Percentiles rank a stretch among this genome's conserved stretches.
These are phyloP conservation scores for Cyclanthera cordifolia DNA, from an alignment of 306 rosid genomes.

Conservation along the genomic window DNA sequence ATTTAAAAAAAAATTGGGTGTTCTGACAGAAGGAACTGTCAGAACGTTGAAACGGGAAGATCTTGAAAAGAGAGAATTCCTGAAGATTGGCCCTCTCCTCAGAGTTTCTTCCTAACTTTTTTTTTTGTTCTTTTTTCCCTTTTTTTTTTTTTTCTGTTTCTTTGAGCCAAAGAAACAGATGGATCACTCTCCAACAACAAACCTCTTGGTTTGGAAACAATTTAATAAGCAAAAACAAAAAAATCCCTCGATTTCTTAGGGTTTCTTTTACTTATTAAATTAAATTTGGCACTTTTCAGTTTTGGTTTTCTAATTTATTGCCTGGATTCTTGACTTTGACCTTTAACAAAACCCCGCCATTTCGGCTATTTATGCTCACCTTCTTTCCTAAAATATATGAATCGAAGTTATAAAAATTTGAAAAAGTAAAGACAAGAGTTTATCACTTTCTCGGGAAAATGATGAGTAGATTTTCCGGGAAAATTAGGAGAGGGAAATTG, in stretches of 20 bases:
- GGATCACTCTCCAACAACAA: slow-evolving; percentile 15
- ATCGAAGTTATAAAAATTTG: neutral
- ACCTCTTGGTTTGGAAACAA: slow-evolving; percentile 36
- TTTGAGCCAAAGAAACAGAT: too few relatives aligned
- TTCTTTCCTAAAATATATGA: slow-evolving; percentile 7
- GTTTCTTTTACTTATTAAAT: slow-evolving; percentile 32
- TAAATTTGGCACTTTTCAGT: slow-evolving; percentile 34
- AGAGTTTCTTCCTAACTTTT: slow-evolving; percentile 7
- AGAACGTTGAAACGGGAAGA: slow-evolving; percentile 27
- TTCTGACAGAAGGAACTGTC: slow-evolving; percentile 28
- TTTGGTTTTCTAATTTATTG: slow-evolving; percentile 42
- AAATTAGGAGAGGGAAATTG: neutral
- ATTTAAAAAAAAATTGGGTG: slow-evolving; percentile 22
- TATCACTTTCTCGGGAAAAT: neutral
- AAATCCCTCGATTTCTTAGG: slow-evolving; percentile 20
- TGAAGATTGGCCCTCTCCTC: slow-evolving; percentile 15
- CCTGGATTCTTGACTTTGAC: slow-evolving; percentile 72
- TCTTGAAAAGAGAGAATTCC: slow-evolving; percentile 19
- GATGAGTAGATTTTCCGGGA: neutral
- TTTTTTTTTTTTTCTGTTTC: neutral
- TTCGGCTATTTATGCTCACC: slow-evolving; percentile 58
- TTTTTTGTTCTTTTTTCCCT: slow-evolving; percentile 14
- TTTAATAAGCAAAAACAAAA: slow-evolving; percentile 12
- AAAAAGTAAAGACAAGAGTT: neutral
- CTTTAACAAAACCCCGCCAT: slow-evolving; percentile 53